phyloP scores from a whole-genome alignment of 1,284 basidiomycete genomes.

The Ceraceosorus guamensis region DNA sequence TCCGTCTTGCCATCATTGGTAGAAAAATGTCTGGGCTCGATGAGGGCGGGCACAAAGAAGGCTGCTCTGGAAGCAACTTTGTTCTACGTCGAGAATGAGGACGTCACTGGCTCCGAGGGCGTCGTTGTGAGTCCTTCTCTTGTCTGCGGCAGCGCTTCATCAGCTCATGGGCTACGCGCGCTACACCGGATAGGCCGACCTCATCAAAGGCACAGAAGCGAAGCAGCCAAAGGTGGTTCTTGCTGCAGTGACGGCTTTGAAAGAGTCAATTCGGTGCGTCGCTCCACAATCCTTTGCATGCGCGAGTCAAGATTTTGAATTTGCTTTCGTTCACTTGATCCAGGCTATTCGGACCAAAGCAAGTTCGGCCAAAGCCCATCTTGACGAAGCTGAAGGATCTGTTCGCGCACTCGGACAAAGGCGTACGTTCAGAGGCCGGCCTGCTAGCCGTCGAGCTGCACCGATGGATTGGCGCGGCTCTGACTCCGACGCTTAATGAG shows the following conservation, averaged over 20 bases:
- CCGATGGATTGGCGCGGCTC: constrained; percentile 77
- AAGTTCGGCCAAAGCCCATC: constrained; percentile 65
- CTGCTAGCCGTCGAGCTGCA: constrained; percentile 71
- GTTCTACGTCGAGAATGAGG: constrained; percentile 90
- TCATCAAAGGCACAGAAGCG: constrained; percentile 74
- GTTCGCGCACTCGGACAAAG: constrained; percentile 91
- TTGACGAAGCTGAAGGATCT: constrained; percentile 84
- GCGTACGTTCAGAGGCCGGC: constrained; percentile 83
- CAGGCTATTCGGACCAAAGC: constrained; percentile 67
- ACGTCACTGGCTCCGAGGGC: constrained; percentile 63
- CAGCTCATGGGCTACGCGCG: neutral
- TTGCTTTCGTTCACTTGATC: too few species aligned
- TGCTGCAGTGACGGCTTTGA: constrained; percentile 69
- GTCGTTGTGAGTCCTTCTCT: constrained; percentile 68
- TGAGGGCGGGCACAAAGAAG: constrained; percentile 75
- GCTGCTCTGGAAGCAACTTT: constrained; percentile 78
- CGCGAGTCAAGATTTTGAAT: too few species aligned
- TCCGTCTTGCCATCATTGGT: constrained; percentile 79
- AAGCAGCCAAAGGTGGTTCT: constrained; percentile 95
- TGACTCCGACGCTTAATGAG: constrained; percentile 79
- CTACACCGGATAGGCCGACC: constrained; percentile 58
- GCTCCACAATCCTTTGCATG: too few species aligned
- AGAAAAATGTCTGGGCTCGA: constrained; percentile 89
- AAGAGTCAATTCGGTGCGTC: constrained; percentile 59
- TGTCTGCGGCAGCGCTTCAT: neutral